Base-by-base conservation (phyloP, 129 eudicot species). In the Artemisia argyi region DNA sequence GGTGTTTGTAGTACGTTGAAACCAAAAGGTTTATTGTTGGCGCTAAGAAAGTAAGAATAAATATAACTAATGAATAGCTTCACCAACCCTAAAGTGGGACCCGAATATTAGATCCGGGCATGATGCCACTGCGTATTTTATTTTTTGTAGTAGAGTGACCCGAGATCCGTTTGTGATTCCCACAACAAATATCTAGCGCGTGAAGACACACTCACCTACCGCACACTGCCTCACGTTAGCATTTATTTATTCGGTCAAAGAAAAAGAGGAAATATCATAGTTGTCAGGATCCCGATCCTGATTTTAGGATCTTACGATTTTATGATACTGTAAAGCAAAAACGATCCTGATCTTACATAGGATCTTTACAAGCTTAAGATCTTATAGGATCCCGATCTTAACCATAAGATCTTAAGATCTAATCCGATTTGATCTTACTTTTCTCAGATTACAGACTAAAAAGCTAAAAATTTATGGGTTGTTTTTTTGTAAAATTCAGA, bases 31-130 rank as follows among this genome's bases (percentile, higher is more conserved):
- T 30, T 39, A 5, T 3, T 5, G 0, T 62, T 6, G 57, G n/a
- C 54, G 22, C 18, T 32, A n/a, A n/a, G n/a, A n/a, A n/a, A n/a
- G n/a, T n/a, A 12, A 11, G n/a, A 73, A 16, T 28, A 61, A n/a
- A 61, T 5, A 19, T 1, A 39, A 7, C 46, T 39, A 50, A 77
- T 61, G 18, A 70, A 70, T 22, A 16, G 19, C 61, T 71, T 71
- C 77, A 71, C 77, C 77, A 78, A 78, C 73, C 59, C 62, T 13
- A n/a, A 39, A 3, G 60, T 71, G 82, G 82, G 77, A 19, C 82
- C 82, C 47, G 49, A 7, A 55, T 39, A 53, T 48, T 71, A 64
- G 82, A 78, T 71, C 82, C 77, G 39, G 16, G 53, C 53, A 63
- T 52, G 66, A 71, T 70, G 65, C 71, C 42, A 39, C 69, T 68